Base-by-base conservation (phyloP, 1,284 basidiomycete genomes). In the Ustilago sp. region DNA sequence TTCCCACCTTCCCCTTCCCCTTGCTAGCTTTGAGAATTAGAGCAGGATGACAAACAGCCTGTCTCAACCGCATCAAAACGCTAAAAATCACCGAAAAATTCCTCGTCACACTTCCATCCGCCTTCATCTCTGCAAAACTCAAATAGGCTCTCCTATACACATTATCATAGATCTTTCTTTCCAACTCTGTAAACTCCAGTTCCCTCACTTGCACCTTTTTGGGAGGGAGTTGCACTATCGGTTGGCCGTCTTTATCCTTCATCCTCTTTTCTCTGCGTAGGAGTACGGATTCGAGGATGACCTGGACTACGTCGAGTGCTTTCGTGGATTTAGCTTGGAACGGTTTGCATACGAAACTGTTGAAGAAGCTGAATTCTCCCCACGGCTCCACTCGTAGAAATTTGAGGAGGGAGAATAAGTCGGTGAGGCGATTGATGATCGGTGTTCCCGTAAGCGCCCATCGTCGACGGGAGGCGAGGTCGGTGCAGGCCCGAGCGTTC, bases 381-480 rank as follows among this genome's bases (percentile, higher is more conserved):
- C 95, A 98, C 0, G 95, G 95, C 75, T 92, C 92, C 80, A 95
- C 93, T 58, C 91, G 89, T 15, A 98, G 89, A 88, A 96, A 98
- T 23, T 80, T 80, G 53, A 85, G 75, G 52, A 85, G 65, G 35
- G 73, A 77, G 65, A 93, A 95, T 8, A 99, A 88, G 83, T 98
- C 95, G 73, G 98, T 96, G 5, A 98, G 89, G 56, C 85, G 85
- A 48, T 99, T 99, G 68, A 98, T 94, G 73, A 99, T 98, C 0
- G 96, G 96, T 11, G 96, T 98, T 36, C 94, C 93, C 5, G 94
- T 97, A 13, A 98, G 90, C 5, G 93, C 93, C 96, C 96, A 99
- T 74, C 93, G 89, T 41, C 93, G 89, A 67, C 91, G 89, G 3
- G 93, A 93, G 54, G 89, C 89, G 8, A 99, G 89, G 8, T 92